Percentiles rank a stretch among this genome's conserved stretches.
phyloP scores from a whole-genome alignment of 306 rosid genomes.

The Mucuna pruriens region DNA sequence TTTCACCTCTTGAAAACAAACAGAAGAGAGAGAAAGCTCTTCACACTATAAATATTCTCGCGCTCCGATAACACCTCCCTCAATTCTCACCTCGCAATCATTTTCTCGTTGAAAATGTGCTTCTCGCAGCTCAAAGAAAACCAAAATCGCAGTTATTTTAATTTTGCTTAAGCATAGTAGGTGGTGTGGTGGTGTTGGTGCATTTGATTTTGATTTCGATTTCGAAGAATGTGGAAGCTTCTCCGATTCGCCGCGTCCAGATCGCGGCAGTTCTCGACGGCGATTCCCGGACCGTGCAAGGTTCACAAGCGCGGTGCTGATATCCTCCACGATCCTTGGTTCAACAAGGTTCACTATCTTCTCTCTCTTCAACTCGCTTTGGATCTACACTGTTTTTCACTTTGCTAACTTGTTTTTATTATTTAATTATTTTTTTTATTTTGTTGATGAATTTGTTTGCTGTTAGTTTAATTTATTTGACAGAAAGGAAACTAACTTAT shows the following conservation, averaged over 20 bases:
- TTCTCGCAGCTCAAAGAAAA: background rate
- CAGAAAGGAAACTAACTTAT: background rate
- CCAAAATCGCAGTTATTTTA: background rate
- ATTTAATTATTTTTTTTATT: background rate
- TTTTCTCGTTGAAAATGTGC: constrained; percentile 38
- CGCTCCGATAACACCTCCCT: background rate
- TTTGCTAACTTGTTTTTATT: background rate
- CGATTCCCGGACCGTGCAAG: constrained; percentile 81
- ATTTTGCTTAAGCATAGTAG: background rate
- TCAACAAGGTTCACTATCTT: constrained; percentile 84
- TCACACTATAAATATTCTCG: constrained; percentile 42
- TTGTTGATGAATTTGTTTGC: background rate
- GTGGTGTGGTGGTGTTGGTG: background rate
- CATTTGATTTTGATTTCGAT: constrained; percentile 23
- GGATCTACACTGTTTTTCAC: background rate
- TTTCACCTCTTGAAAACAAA: background rate
- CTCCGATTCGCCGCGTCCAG: constrained; percentile 68
- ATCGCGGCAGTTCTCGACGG: constrained; percentile 69
- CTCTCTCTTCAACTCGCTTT: no score
- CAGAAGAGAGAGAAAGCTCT: background rate
- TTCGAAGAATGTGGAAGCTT: constrained; percentile 75
- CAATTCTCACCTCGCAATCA: constrained; percentile 1
- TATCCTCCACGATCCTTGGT: constrained; percentile 96
- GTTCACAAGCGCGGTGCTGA: constrained; percentile 94
- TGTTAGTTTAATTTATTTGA: background rate